Evolutionary conservation across 345 rosid genomes (phyloP).

Genomic region (Linum usitatissimum): DNA sequence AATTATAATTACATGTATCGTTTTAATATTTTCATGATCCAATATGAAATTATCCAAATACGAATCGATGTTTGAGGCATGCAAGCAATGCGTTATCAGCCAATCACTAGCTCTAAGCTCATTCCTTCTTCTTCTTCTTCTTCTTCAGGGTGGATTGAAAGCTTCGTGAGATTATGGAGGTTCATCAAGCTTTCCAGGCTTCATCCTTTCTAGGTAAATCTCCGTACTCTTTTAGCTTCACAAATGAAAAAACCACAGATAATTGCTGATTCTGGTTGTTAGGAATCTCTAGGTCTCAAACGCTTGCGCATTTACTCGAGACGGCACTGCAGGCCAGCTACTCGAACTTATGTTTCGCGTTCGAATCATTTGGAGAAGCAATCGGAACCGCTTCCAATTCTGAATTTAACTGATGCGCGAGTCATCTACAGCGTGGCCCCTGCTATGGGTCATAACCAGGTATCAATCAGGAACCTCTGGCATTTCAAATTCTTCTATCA

Average conservation of each 20-base stretch:
- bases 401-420: slow-evolving; percentile 36
- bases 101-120: background rate
- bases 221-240: background rate
- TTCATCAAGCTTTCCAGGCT: background rate
- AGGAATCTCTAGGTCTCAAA: background rate
- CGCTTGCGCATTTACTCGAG: background rate
- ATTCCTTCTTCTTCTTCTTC: background rate
- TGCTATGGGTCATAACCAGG: slow-evolving; percentile 90
- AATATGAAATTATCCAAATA: no score
- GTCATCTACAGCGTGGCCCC: slow-evolving; percentile 67
- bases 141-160: background rate
- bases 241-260: background rate
- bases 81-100: background rate
- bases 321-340: background rate
- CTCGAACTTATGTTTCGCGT: slow-evolving; percentile 23
- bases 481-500: background rate
- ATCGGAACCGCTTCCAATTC: slow-evolving; percentile 20
- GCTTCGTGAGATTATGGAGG: background rate
- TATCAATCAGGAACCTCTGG: slow-evolving; percentile 9
- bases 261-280: background rate
- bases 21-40: no score
- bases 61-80: background rate
- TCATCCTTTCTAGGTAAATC: background rate
- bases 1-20: no score
- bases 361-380: slow-evolving; percentile 27